phyloP scores from a whole-genome alignment of 202 grass and related monocot species.

The Carex arenaria region DNA sequence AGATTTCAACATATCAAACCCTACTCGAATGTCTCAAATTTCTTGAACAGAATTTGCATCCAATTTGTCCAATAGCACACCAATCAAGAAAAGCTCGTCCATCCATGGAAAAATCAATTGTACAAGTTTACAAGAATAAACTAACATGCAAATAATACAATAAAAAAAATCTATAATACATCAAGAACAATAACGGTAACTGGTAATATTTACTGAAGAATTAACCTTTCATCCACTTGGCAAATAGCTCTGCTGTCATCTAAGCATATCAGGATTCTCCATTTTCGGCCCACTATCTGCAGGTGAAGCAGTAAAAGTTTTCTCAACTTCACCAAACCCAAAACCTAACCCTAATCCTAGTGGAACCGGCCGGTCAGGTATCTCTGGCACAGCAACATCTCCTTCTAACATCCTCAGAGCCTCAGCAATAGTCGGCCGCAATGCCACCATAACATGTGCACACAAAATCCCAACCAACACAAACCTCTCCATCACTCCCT shows the following conservation, averaged over 20 bases:
- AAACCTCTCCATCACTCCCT: conserved; percentile 70
- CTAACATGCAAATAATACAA: not conserved
- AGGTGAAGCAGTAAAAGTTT: conserved; percentile 31
- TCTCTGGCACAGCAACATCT: conserved; percentile 61
- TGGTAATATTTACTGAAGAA: not conserved
- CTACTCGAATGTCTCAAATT: not conserved
- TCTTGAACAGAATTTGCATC: not conserved
- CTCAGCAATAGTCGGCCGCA: conserved; percentile 75
- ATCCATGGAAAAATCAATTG: not conserved
- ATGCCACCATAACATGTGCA: conserved; percentile 73
- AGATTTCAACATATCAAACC: not conserved
- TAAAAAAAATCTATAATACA: not conserved
- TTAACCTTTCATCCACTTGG: not conserved
- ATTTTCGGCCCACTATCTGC: conserved; percentile 28
- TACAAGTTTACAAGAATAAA: not conserved
- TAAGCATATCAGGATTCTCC: conserved; percentile 50
- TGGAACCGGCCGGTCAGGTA: conserved; percentile 67
- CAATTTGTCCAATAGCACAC: not conserved
- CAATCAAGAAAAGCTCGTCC: not conserved
- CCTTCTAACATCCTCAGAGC: conserved; percentile 85
- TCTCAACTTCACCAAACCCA: conserved; percentile 18
- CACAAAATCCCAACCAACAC: conserved; percentile 77
- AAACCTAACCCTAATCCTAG: conserved; percentile 44
- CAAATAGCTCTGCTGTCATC: conserved; percentile 29
- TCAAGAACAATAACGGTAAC: not conserved